A percentile compares a stretch with the other conserved stretches of the same genome.
Evolutionary conservation across 768 basidiomycete genomes (phyloP).

Genomic region (Basidioascus undulatus): DNA sequence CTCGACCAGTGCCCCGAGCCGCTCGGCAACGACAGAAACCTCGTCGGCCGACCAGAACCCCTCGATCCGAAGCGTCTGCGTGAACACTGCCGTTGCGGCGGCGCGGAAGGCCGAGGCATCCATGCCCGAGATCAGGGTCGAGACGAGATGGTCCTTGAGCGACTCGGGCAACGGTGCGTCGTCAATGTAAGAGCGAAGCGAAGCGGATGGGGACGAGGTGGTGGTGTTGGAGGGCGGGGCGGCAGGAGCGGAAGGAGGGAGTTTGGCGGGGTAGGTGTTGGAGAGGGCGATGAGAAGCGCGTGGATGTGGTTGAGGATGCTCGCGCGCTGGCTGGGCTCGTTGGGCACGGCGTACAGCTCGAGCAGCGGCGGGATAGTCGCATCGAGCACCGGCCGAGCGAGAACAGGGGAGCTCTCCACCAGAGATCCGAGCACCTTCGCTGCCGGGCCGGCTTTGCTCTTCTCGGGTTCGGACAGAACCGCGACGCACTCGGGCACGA

Average conservation of each 20-base stretch:
- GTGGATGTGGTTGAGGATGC: slow-evolving; percentile 7
- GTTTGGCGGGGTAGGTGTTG: neutral
- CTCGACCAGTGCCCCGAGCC: no score
- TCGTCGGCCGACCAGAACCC: no score
- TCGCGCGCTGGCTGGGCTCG: slow-evolving; percentile 5
- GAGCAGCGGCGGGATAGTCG: slow-evolving; percentile 5
- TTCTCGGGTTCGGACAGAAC: slow-evolving; percentile 79
- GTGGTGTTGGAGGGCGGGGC: slow-evolving; percentile 5
- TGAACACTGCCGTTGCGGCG: no score
- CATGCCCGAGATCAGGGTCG: no score
- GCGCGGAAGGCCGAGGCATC: no score
- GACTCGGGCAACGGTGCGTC: no score
- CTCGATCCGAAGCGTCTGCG: no score
- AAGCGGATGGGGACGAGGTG: no score
- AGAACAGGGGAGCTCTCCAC: slow-evolving; percentile 4
- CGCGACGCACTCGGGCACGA: slow-evolving; percentile 54
- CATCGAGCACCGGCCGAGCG: slow-evolving; percentile 3
- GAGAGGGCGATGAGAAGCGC: slow-evolving; percentile 6
- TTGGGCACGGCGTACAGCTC: slow-evolving; percentile 5
- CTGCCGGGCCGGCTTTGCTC: slow-evolving; percentile 65
- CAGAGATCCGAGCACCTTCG: slow-evolving; percentile 57
- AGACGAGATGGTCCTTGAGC: no score
- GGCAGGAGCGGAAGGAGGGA: neutral
- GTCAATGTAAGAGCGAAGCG: no score
- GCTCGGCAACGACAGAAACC: no score